These are phyloP conservation scores for Rhodotorula sp. DNA, from an alignment of 1,284 basidiomycete genomes.

Conservation along the genomic window DNA sequence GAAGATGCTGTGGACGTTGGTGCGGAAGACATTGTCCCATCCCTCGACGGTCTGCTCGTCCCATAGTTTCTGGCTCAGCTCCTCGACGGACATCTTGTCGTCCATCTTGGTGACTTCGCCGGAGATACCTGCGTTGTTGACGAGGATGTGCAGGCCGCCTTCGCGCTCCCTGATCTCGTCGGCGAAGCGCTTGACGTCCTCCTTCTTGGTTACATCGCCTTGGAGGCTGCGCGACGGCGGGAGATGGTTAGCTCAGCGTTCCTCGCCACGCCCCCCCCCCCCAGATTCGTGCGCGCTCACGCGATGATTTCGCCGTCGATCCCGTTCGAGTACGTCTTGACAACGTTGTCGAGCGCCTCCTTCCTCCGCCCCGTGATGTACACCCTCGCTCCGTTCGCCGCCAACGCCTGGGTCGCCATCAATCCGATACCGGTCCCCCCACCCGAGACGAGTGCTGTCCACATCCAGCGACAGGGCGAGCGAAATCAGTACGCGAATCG, in stretches of 20 bases:
- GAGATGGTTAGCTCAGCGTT: background rate
- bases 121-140: slow-evolving; percentile 56
- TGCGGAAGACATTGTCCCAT: slow-evolving; percentile 59
- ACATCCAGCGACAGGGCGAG: rapidly evolving
- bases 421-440: slow-evolving; percentile 73
- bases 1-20: slow-evolving; percentile 53
- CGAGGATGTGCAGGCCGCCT: slow-evolving; percentile 69
- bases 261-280: no score
- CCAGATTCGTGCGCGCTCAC: slow-evolving; percentile 38
- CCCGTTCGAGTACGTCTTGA: slow-evolving; percentile 50
- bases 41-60: slow-evolving; percentile 58
- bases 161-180: slow-evolving; percentile 58
- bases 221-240: slow-evolving; percentile 27
- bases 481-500: background rate
- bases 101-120: slow-evolving; percentile 55
- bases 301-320: slow-evolving; percentile 49
- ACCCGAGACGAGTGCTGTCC: slow-evolving; percentile 67
- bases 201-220: slow-evolving; percentile 65
- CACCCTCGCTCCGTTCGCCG: slow-evolving; percentile 73
- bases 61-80: slow-evolving; percentile 60
- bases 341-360: slow-evolving; percentile 52
- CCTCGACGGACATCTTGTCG: slow-evolving; percentile 51
- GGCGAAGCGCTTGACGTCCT: slow-evolving; percentile 61
- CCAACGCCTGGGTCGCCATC: slow-evolving; percentile 68
- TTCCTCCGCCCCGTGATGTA: slow-evolving; percentile 63